These are phyloP conservation scores for Sphaerostilbella broomeana DNA, from an alignment of 2,329 filamentous ascomycete species.

Conservation along the genomic window DNA sequence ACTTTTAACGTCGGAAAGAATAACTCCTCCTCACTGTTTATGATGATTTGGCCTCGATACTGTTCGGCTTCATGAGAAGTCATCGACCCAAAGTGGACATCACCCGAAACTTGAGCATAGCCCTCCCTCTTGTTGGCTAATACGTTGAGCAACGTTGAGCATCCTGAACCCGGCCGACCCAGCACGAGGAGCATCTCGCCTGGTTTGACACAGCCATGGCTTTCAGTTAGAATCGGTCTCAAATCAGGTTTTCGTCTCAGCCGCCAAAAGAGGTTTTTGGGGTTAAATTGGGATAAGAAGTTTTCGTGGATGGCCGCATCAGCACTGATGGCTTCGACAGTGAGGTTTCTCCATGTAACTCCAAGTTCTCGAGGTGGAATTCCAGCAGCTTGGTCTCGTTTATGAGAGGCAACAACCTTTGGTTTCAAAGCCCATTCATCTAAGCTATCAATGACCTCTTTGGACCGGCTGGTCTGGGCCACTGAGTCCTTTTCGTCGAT, in stretches of 20 bases:
- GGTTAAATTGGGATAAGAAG: slow-evolving; percentile 51
- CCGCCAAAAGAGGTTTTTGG: slow-evolving; percentile 46
- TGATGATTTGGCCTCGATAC: slow-evolving; percentile 53
- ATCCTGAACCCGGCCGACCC: slow-evolving; percentile 61
- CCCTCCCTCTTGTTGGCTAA: slow-evolving; percentile 58
- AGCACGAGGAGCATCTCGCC: slow-evolving; percentile 67
- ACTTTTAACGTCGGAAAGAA: slow-evolving; percentile 64
- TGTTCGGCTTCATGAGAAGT: slow-evolving; percentile 40
- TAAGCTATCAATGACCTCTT: too few relatives aligned
- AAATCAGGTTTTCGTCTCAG: slow-evolving; percentile 48
- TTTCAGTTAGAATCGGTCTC: slow-evolving; percentile 59
- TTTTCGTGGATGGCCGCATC: slow-evolving; percentile 61
- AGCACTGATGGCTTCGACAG: slow-evolving; percentile 53
- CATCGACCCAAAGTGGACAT: slow-evolving; percentile 49
- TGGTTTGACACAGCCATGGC: slow-evolving; percentile 62
- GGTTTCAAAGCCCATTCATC: slow-evolving; percentile 43
- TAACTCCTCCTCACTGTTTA: slow-evolving; percentile 64
- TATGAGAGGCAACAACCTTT: slow-evolving; percentile 37
- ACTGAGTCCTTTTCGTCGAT: too few relatives aligned
- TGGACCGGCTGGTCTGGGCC: too few relatives aligned
- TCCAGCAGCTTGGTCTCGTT: slow-evolving; percentile 39
- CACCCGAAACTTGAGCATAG: slow-evolving; percentile 50
- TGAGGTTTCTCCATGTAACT: slow-evolving; percentile 58
- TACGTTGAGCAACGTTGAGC: slow-evolving; percentile 63
- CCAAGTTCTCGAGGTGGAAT: slow-evolving; percentile 47